A percentile compares a stretch with the other conserved stretches of the same genome.
These are phyloP conservation scores for Tolypocladium endophyticum DNA, from an alignment of 2,329 filamentous ascomycete genomes.

Conservation along the genomic window DNA sequence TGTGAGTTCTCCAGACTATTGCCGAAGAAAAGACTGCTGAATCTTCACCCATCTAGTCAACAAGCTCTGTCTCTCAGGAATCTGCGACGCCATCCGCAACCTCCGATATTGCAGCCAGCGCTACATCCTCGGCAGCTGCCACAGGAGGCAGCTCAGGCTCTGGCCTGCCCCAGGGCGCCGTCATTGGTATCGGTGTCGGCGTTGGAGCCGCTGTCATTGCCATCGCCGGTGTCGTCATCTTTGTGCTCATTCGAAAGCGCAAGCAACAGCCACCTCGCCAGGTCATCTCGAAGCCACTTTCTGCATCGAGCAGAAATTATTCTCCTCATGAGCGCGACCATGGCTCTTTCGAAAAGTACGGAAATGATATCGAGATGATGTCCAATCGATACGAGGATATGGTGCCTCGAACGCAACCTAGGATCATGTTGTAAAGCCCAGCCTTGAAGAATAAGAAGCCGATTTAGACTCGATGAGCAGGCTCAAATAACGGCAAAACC, in stretches of 20 bases:
- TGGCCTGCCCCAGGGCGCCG: constrained; percentile 31
- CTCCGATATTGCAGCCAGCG: constrained; percentile 2
- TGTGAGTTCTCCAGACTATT: background rate
- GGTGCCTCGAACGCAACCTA: constrained; percentile 39
- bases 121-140: constrained; percentile 2
- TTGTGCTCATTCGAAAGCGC: constrained; percentile 22
- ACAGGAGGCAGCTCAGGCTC: constrained; percentile 2
- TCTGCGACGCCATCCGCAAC: background rate
- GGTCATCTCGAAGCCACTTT: constrained; percentile 37
- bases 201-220: constrained; percentile 30
- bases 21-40: background rate
- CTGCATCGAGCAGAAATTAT: constrained; percentile 30
- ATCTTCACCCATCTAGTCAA: background rate
- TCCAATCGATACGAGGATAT: constrained; percentile 48
- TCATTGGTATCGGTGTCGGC: constrained; percentile 39
- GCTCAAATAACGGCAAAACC: background rate
- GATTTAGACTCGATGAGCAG: background rate
- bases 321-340: constrained; percentile 19
- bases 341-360: constrained; percentile 24
- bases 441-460: background rate
- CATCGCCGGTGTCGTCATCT: constrained; percentile 26
- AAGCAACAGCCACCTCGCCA: constrained; percentile 12
- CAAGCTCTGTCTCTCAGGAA: background rate
- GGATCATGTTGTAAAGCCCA: constrained; percentile 27
- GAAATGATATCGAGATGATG: constrained; percentile 37